Evolutionary conservation across 352 stramenopile genomes (phyloP).

Genomic region (Phytophthora vignae): DNA sequence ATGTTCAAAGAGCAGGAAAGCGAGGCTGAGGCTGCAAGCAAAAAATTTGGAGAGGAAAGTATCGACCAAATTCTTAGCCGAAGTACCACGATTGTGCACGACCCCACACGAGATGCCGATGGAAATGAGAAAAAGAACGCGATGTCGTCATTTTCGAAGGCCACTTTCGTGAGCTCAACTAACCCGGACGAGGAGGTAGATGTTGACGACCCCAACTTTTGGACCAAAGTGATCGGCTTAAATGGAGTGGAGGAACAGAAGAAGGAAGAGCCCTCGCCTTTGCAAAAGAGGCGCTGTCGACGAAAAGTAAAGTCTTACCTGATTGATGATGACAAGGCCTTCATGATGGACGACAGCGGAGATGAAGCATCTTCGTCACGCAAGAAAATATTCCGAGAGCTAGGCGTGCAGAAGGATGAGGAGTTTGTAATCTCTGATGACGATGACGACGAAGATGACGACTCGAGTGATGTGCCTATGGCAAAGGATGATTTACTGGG

Average conservation of each 20-base stretch:
- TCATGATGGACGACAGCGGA: constrained; percentile 55
- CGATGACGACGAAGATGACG: constrained; percentile 68
- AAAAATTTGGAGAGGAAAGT: constrained; percentile 97
- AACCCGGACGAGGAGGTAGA: constrained; percentile 91
- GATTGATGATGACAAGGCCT: constrained; percentile 46
- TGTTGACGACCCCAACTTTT: constrained; percentile 95
- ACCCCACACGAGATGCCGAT: constrained; percentile 64
- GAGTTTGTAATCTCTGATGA: constrained; percentile 82
- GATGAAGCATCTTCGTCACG: constrained; percentile 43
- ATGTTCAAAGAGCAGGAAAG: constrained; percentile 94
- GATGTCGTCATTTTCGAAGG: constrained; percentile 94
- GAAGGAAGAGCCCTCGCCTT: constrained; percentile 66
- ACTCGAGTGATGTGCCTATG: constrained; percentile 59
- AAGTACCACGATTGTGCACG: constrained; percentile 89
- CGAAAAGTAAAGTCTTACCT: constrained; percentile 81
- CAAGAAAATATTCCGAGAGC: constrained; percentile 37
- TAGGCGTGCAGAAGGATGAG: constrained; percentile 53
- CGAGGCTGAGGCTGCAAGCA: constrained; percentile 92
- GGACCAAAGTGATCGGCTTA: constrained; percentile 93
- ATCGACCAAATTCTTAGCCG: constrained; percentile 98
- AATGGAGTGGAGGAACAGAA: constrained; percentile 76
- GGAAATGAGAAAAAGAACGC: constrained; percentile 72
- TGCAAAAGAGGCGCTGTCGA: constrained; percentile 78
- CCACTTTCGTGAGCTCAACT: constrained; percentile 91
- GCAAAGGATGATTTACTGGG: constrained; percentile 54